Conservation (phyloP, 352 stramenopile genomes). For the Hyaloperonospora arabidopsidis region DNA sequence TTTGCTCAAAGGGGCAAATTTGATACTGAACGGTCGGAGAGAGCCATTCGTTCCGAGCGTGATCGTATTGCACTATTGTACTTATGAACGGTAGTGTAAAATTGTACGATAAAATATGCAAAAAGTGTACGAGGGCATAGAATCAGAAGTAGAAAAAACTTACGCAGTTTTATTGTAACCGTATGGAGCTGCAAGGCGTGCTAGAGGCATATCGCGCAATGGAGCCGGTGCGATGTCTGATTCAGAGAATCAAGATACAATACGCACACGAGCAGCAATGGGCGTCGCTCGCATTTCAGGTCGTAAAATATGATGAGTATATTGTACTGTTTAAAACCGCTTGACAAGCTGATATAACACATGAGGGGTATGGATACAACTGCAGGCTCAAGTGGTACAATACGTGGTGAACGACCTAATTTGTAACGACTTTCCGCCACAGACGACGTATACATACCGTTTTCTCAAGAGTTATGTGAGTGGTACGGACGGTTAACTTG, state of each 20-base stretch:
- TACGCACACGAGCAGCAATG: constrained; percentile 29
- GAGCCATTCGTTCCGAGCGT: constrained; percentile 12
- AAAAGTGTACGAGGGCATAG: too few relatives aligned
- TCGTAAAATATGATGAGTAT: constrained; percentile 6
- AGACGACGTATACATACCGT: constrained; percentile 53
- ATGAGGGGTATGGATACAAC: background rate
- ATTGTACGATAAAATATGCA: background rate
- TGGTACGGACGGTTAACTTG: constrained; percentile 27
- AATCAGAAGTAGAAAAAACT: too few relatives aligned
- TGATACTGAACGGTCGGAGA: constrained; percentile 9
- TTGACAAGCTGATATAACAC: background rate
- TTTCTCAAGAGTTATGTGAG: constrained; percentile 64
- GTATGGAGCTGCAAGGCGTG: constrained; percentile 28
- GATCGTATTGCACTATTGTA: background rate
- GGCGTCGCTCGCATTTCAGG: constrained; percentile 51
- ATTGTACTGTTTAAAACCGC: background rate
- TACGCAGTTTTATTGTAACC: too few relatives aligned
- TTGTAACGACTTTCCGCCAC: constrained; percentile 51
- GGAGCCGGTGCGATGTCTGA: constrained; percentile 38
- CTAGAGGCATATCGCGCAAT: constrained; percentile 62
- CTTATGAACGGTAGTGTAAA: background rate
- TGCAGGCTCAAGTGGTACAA: constrained; percentile 45
- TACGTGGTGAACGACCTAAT: constrained; percentile 47
- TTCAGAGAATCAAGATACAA: constrained; percentile 31
- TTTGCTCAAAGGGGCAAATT: constrained; percentile 13